Conservation (phyloP, 805 yeast species). For the Cyberlindnera maclurae region DNA sequence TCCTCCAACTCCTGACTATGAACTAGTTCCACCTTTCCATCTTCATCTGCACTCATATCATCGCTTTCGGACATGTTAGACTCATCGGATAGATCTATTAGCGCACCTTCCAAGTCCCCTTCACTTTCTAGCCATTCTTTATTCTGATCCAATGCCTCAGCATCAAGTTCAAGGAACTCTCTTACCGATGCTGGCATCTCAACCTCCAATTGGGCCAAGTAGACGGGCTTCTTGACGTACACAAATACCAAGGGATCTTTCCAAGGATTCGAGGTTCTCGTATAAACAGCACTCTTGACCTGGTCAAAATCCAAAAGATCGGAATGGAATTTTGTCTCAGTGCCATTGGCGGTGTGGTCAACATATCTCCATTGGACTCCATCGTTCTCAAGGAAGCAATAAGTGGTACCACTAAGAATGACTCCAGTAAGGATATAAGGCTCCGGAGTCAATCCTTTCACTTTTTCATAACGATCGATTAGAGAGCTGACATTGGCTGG, state of each 20-base stretch:
- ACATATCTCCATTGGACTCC: conserved; percentile 27
- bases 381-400: conserved; percentile 23
- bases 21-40: not conserved
- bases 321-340: conserved; percentile 18
- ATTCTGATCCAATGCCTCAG: conserved; percentile 15
- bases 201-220: conserved; percentile 7
- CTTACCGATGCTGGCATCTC: conserved; percentile 21
- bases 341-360: conserved; percentile 21
- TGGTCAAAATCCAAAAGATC: conserved; percentile 19
- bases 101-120: conserved; percentile 8
- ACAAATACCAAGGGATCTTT: conserved; percentile 27
- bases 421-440: conserved; percentile 35
- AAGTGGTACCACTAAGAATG: conserved; percentile 26
- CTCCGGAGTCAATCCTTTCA: conserved; percentile 16
- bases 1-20: not conserved
- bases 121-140: conserved; percentile 9
- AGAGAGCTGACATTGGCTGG: conserved; percentile 24
- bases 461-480: conserved; percentile 15
- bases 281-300: conserved; percentile 17
- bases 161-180: conserved; percentile 27
- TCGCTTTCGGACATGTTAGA: not conserved
- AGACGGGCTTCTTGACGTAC: conserved; percentile 26
- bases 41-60: not conserved
- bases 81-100: not conserved
- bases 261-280: conserved; percentile 19